These are phyloP conservation scores for Penicillium sp. DNA, from an alignment of 2,329 filamentous ascomycete genomes.

Conservation along the genomic window DNA sequence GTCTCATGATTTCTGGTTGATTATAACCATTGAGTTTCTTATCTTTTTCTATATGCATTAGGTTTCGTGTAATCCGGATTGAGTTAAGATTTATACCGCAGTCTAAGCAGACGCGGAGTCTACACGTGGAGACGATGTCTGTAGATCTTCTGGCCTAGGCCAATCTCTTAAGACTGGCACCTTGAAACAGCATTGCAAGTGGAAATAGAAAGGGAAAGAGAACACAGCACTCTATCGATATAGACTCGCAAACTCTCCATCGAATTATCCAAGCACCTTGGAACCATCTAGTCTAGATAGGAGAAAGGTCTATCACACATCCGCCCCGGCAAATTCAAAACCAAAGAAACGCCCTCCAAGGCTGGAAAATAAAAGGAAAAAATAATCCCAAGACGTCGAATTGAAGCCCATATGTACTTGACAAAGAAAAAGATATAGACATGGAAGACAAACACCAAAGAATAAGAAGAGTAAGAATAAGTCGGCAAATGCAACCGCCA, in stretches of 20 bases:
- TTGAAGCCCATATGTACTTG: slow-evolving; percentile 26
- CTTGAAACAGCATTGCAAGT: not conserved
- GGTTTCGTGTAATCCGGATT: not conserved
- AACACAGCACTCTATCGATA: not conserved
- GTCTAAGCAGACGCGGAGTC: not conserved
- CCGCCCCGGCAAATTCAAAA: not conserved
- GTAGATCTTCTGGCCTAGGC: not conserved
- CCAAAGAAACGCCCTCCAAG: too few relatives aligned
- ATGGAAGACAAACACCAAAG: slow-evolving; percentile 8
- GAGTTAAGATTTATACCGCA: not conserved
- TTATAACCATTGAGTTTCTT: slow-evolving; percentile 3
- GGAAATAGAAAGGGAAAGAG: not conserved
- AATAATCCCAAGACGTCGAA: slow-evolving; percentile 12
- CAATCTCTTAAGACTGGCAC: too few relatives aligned
- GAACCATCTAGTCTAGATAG: not conserved
- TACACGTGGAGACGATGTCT: not conserved
- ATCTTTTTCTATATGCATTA: not conserved
- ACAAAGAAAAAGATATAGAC: slow-evolving; percentile 15
- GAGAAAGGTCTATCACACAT: not conserved
- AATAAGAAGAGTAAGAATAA: not conserved
- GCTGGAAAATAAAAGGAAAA: not conserved
- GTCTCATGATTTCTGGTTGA: slow-evolving; percentile 28
- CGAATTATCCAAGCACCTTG: not conserved
- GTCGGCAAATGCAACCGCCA: slow-evolving; percentile 6
- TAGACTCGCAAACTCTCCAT: not conserved